These are phyloP conservation scores for Mycena kentingensis DNA, from an alignment of 768 basidiomycete genomes.

Conservation along the genomic window DNA sequence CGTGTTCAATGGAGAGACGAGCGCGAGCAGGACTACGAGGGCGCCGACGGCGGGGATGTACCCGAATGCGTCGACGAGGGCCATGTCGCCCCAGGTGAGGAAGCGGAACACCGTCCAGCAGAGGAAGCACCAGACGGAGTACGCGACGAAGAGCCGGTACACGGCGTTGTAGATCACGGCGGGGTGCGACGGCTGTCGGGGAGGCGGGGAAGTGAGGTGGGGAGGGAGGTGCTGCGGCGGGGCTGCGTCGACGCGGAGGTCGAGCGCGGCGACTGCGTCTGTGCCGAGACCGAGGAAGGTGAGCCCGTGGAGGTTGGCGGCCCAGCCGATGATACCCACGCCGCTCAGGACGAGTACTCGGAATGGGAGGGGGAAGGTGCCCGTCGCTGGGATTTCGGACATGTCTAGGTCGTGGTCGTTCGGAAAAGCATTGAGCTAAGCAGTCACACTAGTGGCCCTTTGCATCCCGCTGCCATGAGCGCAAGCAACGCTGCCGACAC, in stretches of 20 bases:
- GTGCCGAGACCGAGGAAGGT: conserved; percentile 70
- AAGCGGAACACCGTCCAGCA: conserved; percentile 73
- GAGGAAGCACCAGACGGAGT: conserved; percentile 57
- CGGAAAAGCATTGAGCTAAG: background rate
- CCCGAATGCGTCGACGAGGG: conserved; percentile 72
- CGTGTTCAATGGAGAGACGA: conserved; percentile 70
- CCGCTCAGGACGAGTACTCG: conserved; percentile 82
- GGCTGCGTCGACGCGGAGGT: conserved; percentile 49
- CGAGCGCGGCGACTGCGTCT: conserved; percentile 71
- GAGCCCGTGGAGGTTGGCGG: conserved; percentile 88
- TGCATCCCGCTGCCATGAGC: conserved; percentile 22
- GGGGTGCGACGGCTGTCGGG: conserved; percentile 37
- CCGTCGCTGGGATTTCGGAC: conserved; percentile 50
- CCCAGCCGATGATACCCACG: conserved; percentile 87
- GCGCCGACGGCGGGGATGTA: conserved; percentile 73
- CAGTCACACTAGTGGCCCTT: background rate
- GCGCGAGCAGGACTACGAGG: conserved; percentile 53
- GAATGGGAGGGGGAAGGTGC: conserved; percentile 85
- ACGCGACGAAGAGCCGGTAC: conserved; percentile 69
- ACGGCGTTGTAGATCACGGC: conserved; percentile 55
- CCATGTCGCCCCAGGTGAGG: conserved; percentile 56
- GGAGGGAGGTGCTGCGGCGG: conserved; percentile 31
- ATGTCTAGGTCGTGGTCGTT: background rate
- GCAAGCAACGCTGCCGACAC: conserved; percentile 60
- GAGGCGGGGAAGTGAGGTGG: conserved; percentile 30